Evolutionary conservation across 2,329 filamentous ascomycete genomes (phyloP).

Genomic region (Phyllosticta capitalensis): DNA sequence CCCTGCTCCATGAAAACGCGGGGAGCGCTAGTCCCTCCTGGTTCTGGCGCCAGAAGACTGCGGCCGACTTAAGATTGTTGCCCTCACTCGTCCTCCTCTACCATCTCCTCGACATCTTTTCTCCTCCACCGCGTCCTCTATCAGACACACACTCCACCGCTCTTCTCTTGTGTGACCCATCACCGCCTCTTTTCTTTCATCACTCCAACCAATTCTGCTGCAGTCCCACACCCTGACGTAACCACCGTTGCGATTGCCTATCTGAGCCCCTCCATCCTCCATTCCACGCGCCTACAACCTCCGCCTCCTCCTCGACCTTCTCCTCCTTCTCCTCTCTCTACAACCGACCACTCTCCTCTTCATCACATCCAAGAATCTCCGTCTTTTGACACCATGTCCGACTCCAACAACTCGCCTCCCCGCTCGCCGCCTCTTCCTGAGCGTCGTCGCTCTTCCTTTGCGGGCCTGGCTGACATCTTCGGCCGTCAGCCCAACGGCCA

Average conservation of each 20-base stretch:
- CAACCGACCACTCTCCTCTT: slow-evolving; percentile 10
- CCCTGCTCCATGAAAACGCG: slow-evolving; percentile 2
- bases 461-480: slow-evolving; percentile 40
- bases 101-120: slow-evolving; percentile 1
- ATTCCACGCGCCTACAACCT: neutral
- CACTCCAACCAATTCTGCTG: neutral
- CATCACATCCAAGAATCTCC: neutral
- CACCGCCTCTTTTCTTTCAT: neutral
- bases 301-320: slow-evolving; percentile 1
- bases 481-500: slow-evolving; percentile 24
- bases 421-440: slow-evolving; percentile 26
- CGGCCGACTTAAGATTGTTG: neutral
- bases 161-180: neutral
- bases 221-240: slow-evolving; percentile 6
- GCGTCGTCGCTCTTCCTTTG: slow-evolving; percentile 38
- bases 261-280: neutral
- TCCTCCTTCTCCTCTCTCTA: slow-evolving; percentile 18
- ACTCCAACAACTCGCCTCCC: slow-evolving; percentile 32
- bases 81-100: neutral
- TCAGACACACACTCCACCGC: neutral
- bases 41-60: neutral
- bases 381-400: slow-evolving; percentile 22
- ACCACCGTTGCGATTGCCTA: neutral
- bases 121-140: neutral
- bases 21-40: neutral